A percentile compares a stretch with the other conserved stretches of the same genome.
Conservation (phyloP, 1,284 basidiomycete genomes). For the Puccinia horiana region DNA sequence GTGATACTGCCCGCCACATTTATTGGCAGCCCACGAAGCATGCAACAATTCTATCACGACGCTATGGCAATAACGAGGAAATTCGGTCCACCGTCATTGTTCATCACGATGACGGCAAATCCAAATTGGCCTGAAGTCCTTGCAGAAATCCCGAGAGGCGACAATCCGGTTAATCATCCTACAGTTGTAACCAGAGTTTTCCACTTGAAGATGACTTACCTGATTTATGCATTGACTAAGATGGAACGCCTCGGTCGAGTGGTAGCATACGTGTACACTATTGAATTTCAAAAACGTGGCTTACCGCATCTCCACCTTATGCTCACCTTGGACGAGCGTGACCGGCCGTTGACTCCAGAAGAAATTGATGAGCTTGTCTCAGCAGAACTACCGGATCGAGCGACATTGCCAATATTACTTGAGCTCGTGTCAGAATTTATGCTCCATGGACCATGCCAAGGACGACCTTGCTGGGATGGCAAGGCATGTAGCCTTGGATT, state of each 20-base stretch:
- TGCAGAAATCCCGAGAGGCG: background rate
- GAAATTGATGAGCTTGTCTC: background rate
- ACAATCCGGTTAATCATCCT: background rate
- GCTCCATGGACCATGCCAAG: conserved; percentile 14
- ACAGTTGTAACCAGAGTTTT: conserved; percentile 12
- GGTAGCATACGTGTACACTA: conserved; percentile 10
- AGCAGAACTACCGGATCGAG: background rate
- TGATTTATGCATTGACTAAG: background rate
- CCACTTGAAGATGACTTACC: background rate
- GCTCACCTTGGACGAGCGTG: background rate
- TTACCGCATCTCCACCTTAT: conserved; percentile 28
- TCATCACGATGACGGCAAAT: conserved; percentile 61
- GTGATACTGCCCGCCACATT: conserved; percentile 60
- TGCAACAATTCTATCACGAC: conserved; percentile 59
- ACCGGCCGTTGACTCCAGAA: background rate
- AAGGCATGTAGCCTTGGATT: background rate
- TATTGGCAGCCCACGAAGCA: conserved; percentile 58
- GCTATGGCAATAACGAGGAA: conserved; percentile 58
- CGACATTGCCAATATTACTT: background rate
- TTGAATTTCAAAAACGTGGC: conserved; percentile 40
- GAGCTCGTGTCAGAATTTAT: background rate
- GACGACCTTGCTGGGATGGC: background rate
- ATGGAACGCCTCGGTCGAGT: background rate
- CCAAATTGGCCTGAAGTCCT: conserved; percentile 54
- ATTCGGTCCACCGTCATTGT: conserved; percentile 58